phyloP scores from a whole-genome alignment of 2,329 filamentous ascomycete genomes.

The Lachnellula subtilissima region DNA sequence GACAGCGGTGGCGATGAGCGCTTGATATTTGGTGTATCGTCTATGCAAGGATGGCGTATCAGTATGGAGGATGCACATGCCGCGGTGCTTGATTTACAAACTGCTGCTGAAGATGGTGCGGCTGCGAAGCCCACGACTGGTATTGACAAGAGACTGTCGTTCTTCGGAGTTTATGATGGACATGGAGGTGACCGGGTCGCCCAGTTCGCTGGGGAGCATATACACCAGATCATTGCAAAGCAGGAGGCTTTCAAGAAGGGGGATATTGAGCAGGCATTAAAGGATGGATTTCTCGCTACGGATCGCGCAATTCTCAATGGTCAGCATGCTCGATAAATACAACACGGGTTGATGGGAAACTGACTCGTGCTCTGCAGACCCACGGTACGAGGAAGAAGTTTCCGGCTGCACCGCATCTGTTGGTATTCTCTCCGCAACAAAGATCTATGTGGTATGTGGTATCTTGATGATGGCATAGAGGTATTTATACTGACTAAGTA shows the following conservation, averaged over 20 bases:
- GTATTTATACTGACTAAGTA: conserved; percentile 39
- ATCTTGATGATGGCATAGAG: not conserved
- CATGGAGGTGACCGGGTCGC: conserved; percentile 97
- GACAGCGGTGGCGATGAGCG: conserved; percentile 88
- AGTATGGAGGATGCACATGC: conserved; percentile 99
- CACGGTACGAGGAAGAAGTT: conserved; percentile 94
- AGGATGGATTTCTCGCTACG: conserved; percentile 94
- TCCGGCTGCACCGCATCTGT: conserved; percentile 97
- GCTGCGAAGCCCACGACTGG: conserved; percentile 52
- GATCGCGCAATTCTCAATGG: conserved; percentile 94
- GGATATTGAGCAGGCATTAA: conserved; percentile 91
- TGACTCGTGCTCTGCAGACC: conserved; percentile 57
- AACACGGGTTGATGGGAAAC: conserved; percentile 10
- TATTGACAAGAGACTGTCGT: conserved; percentile 68
- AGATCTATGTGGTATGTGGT: conserved; percentile 85
- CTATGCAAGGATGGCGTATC: conserved; percentile 99
- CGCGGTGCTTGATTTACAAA: conserved; percentile 79
- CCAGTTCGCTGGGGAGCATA: conserved; percentile 83
- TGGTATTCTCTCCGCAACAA: conserved; percentile 79
- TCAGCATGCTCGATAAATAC: conserved; percentile 39
- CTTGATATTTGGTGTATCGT: conserved; percentile 88
- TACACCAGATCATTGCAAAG: conserved; percentile 91
- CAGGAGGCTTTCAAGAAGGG: conserved; percentile 90
- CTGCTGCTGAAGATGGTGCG: conserved; percentile 41
- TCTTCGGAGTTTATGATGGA: conserved; percentile 97